Evolutionary conservation across 345 rosid genomes (phyloP).

Genomic region (Linum usitatissimum): DNA sequence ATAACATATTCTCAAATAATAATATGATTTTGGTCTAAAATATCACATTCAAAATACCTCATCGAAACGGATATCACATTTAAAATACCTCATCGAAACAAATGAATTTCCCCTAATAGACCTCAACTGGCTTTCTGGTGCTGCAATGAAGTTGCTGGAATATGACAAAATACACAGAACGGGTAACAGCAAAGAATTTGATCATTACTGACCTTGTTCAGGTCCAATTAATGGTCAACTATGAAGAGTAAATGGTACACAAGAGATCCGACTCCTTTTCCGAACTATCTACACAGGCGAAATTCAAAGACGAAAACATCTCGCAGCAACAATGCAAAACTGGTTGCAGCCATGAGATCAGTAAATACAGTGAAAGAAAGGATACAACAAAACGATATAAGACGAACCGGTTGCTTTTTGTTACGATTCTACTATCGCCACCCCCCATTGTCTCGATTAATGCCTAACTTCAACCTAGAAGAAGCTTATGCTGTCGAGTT

Average conservation of each 20-base stretch:
- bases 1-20: too few relatives aligned
- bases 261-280: background rate
- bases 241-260: background rate
- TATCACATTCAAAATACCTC: too few relatives aligned
- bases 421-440: background rate
- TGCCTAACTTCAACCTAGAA: background rate
- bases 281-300: background rate
- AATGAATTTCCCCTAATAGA: too few relatives aligned
- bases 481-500: slow-evolving; percentile 20
- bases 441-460: background rate
- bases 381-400: background rate
- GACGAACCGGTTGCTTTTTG: background rate
- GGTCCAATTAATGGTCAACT: background rate
- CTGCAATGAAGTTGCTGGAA: background rate
- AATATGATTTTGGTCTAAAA: too few relatives aligned
- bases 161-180: background rate
- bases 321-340: background rate
- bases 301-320: background rate
- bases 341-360: background rate
- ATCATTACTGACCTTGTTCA: background rate
- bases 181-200: background rate
- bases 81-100: too few relatives aligned
- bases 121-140: too few relatives aligned
- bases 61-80: too few relatives aligned
- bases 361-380: background rate